Percentiles rank a stretch among this genome's conserved stretches.
phyloP scores from a whole-genome alignment of 805 yeast genomes.

The Ogataea neopini region DNA sequence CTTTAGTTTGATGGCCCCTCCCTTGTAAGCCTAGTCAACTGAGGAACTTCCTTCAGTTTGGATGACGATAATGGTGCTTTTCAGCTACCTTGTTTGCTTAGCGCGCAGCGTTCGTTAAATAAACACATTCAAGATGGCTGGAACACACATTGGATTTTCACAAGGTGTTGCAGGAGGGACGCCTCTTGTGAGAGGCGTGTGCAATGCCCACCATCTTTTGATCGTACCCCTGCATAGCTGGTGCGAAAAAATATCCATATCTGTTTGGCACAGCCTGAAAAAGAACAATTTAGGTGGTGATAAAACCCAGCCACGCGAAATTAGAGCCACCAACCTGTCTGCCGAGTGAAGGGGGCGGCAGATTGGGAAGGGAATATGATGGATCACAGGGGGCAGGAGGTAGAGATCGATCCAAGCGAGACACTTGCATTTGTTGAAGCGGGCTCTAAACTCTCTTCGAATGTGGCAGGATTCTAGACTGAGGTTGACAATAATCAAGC shows the following conservation, averaged over 20 bases:
- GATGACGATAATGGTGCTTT: constrained; percentile 1
- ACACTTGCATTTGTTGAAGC: too few relatives aligned
- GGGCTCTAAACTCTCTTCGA: too few relatives aligned
- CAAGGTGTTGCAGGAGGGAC: background rate
- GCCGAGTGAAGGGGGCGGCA: background rate
- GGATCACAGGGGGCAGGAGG: background rate
- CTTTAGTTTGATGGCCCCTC: background rate
- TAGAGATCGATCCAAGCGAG: too few relatives aligned
- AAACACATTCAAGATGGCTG: constrained; percentile 1
- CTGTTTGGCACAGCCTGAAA: constrained; percentile 6
- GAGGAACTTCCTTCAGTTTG: background rate
- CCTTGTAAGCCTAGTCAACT: background rate
- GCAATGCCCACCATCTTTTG: background rate
- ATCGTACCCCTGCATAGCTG: constrained; percentile 4
- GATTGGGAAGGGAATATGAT: background rate
- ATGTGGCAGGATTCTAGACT: too few relatives aligned
- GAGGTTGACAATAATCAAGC: too few relatives aligned
- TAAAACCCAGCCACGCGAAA: constrained; percentile 4
- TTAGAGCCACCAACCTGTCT: too few relatives aligned
- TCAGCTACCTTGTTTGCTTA: background rate
- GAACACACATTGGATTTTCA: background rate
- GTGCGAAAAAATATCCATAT: constrained; percentile 2
- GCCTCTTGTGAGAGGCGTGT: constrained; percentile 1
- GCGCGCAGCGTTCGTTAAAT: background rate
- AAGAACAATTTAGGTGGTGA: background rate